phyloP scores from a whole-genome alignment of 1,284 basidiomycete genomes.

The Phellopilus nigrolimitatus region DNA sequence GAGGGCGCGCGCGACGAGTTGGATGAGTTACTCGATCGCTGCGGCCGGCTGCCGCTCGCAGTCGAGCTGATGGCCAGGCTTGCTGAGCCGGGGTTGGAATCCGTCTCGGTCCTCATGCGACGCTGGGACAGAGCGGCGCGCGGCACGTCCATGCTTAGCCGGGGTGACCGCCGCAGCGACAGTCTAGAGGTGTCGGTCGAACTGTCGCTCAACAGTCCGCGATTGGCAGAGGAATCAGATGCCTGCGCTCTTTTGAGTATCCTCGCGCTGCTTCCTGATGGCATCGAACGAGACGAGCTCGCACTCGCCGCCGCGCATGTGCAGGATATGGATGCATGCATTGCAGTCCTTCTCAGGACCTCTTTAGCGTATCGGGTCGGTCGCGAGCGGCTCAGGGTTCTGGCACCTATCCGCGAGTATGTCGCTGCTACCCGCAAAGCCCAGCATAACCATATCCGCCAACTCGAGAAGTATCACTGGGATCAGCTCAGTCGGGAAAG shows the following conservation, averaged over 20 bases:
- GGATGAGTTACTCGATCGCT: slow-evolving; percentile 5
- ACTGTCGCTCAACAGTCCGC: slow-evolving; percentile 16
- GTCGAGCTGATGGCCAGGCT: slow-evolving; percentile 12
- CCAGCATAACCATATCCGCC: background rate
- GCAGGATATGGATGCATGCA: background rate
- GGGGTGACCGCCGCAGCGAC: slow-evolving; percentile 1
- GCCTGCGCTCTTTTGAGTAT: slow-evolving; percentile 5
- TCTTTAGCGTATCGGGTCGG: slow-evolving; percentile 7
- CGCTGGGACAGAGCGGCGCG: slow-evolving; percentile 8
- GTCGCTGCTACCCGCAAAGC: background rate
- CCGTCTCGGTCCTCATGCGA: background rate
- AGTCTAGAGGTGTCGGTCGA: slow-evolving; percentile 17
- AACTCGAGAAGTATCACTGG: slow-evolving; percentile 8
- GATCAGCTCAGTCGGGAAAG: background rate
- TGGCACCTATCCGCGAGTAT: slow-evolving; percentile 15
- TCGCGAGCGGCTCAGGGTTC: slow-evolving; percentile 5
- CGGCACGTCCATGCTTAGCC: background rate
- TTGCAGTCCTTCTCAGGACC: slow-evolving; percentile 1
- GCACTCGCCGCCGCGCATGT: background rate
- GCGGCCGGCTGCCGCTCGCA: slow-evolving; percentile 16
- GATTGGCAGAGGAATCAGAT: slow-evolving; percentile 2
- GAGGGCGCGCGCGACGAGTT: slow-evolving; percentile 5
- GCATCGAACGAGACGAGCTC: slow-evolving; percentile 9
- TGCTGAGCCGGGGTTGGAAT: background rate
- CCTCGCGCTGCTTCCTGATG: slow-evolving; percentile 18